These are phyloP conservation scores for Neonectria sp. DNA, from an alignment of 2,329 filamentous ascomycete genomes.

Conservation along the genomic window DNA sequence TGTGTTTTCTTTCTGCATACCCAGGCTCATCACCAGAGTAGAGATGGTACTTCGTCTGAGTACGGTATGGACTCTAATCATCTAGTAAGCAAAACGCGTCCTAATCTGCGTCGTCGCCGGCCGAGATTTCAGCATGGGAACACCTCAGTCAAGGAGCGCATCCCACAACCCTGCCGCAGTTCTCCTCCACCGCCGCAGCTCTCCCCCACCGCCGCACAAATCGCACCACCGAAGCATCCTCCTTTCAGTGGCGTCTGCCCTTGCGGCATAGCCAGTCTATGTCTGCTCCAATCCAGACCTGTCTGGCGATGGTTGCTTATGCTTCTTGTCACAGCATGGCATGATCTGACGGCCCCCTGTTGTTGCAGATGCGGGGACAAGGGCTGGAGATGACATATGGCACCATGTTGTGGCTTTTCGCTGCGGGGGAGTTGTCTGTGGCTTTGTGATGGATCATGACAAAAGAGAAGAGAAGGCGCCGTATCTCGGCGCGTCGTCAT, in stretches of 20 bases:
- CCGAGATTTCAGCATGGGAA: no score
- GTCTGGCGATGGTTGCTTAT: background rate
- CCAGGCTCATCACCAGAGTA: background rate
- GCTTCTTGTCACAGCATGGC: background rate
- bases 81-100: no score
- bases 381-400: background rate
- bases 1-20: background rate
- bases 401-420: background rate
- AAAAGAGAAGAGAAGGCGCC: no score
- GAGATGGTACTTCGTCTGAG: no score
- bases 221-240: background rate
- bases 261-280: no score
- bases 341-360: background rate
- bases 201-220: no score
- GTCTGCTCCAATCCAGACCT: background rate
- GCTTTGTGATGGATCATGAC: background rate
- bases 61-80: no score
- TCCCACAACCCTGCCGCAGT: no score
- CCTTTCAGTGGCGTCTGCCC: no score
- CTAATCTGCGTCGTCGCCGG: no score
- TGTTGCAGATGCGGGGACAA: background rate
- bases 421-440: background rate
- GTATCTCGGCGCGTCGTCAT: background rate
- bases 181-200: no score
- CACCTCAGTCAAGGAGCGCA: no score